These are phyloP conservation scores for Coemansia sp. DNA, from an alignment of 192 early-diverging fungal genomes.

Conservation along the genomic window DNA sequence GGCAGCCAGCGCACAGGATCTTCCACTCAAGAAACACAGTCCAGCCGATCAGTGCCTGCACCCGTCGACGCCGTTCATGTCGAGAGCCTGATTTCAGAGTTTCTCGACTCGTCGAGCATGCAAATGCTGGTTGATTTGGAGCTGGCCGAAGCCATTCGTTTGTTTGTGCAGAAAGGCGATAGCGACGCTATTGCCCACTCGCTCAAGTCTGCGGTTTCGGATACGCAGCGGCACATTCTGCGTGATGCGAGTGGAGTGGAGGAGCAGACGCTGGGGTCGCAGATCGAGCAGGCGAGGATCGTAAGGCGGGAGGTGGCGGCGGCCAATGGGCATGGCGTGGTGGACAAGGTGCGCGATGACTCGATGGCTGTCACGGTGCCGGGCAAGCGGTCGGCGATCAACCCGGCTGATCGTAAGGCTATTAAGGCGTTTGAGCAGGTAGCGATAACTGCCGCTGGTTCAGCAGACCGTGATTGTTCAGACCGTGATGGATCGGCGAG, in stretches of 20 bases:
- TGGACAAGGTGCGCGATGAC: background rate
- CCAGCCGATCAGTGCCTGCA: slow-evolving; percentile 55
- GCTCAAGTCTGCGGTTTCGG: slow-evolving; percentile 29
- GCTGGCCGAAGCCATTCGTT: slow-evolving; percentile 69
- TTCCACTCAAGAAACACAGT: slow-evolving; percentile 12
- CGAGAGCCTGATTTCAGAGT: slow-evolving; percentile 75
- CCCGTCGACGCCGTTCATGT: slow-evolving; percentile 68
- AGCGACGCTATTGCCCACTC: slow-evolving; percentile 78
- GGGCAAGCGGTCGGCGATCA: slow-evolving; percentile 19
- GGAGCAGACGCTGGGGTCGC: slow-evolving; percentile 12
- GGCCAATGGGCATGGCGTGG: slow-evolving; percentile 16
- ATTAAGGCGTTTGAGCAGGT: slow-evolving; percentile 30
- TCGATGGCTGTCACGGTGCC: slow-evolving; percentile 17
- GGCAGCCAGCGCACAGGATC: slow-evolving; percentile 7
- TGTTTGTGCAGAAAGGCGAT: slow-evolving; percentile 86
- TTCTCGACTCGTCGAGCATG: slow-evolving; percentile 66
- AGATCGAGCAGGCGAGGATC: slow-evolving; percentile 19
- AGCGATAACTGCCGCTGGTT: background rate
- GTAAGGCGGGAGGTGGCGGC: slow-evolving; percentile 23
- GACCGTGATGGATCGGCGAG: background rate
- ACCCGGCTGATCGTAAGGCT: slow-evolving; percentile 23
- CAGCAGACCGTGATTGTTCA: background rate
- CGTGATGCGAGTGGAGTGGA: background rate
- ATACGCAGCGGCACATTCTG: slow-evolving; percentile 36
- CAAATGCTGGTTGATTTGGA: slow-evolving; percentile 73